These are phyloP conservation scores for Dactylellina cionopaga DNA, from an alignment of 2,329 filamentous ascomycete genomes.

Conservation along the genomic window DNA sequence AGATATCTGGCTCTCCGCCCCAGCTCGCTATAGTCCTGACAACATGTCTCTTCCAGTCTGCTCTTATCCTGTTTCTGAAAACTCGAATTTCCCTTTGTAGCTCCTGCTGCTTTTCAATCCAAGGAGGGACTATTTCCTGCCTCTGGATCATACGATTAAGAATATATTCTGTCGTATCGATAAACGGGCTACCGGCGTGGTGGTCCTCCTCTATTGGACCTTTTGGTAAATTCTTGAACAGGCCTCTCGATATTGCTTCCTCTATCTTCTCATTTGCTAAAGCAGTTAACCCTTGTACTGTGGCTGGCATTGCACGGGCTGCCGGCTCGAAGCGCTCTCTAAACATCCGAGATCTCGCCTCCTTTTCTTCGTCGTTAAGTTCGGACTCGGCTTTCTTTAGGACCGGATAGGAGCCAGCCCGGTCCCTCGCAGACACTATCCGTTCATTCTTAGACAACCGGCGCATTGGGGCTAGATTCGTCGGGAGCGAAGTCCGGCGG, in stretches of 20 bases:
- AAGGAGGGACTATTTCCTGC: conserved; percentile 93
- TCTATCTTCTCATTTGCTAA: conserved; percentile 93
- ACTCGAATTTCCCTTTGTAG: conserved; percentile 73
- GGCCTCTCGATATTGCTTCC: conserved; percentile 88
- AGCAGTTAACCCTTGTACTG: conserved; percentile 79
- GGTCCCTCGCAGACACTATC: conserved; percentile 69
- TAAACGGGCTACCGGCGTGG: conserved; percentile 84
- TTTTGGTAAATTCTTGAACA: conserved; percentile 81
- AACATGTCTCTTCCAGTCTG: conserved; percentile 86
- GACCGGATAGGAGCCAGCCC: conserved; percentile 66
- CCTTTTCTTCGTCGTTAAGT: conserved; percentile 76
- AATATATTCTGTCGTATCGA: conserved; percentile 96
- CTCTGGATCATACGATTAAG: conserved; percentile 99
- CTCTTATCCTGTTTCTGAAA: conserved; percentile 79
- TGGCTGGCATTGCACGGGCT: conserved; percentile 77
- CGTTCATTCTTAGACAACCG: conserved; percentile 55
- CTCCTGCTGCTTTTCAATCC: conserved; percentile 99
- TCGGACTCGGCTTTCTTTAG: conserved; percentile 66
- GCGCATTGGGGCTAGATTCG: conserved; percentile 45
- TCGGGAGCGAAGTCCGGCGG: conserved; percentile 55
- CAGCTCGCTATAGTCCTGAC: conserved; percentile 79
- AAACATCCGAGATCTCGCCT: conserved; percentile 76
- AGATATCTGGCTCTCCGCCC: conserved; percentile 78
- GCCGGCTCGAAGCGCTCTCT: conserved; percentile 81
- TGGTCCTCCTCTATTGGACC: conserved; percentile 82